These are phyloP conservation scores for Pogostemon cablin DNA, from an alignment of 257 asterid genomes.

Conservation along the genomic window DNA sequence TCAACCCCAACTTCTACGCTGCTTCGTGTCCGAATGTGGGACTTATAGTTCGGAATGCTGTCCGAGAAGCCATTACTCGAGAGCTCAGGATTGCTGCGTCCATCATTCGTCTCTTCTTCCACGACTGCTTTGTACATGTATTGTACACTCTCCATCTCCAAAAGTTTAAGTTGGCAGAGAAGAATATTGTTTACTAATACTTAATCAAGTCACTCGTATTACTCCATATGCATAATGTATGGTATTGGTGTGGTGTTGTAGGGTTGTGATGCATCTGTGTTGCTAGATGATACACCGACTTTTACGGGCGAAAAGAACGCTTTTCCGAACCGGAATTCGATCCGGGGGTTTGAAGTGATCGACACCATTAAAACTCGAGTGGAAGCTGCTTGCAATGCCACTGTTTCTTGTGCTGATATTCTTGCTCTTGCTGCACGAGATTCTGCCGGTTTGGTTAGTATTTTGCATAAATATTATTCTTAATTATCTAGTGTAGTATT, in stretches of 20 bases:
- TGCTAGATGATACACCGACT: conserved; percentile 57
- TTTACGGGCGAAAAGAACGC: conserved; percentile 72
- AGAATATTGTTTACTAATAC: no score
- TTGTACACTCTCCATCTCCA: neutral
- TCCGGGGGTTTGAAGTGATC: conserved; percentile 70
- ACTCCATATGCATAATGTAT: neutral
- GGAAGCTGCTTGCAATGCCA: conserved; percentile 53
- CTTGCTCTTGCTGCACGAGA: conserved; percentile 65
- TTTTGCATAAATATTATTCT: no score
- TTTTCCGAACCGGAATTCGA: conserved; percentile 63
- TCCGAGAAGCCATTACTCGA: conserved; percentile 47
- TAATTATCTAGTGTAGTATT: no score
- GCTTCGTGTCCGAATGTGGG: conserved; percentile 48
- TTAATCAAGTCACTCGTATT: no score
- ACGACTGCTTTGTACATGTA: conserved; percentile 68
- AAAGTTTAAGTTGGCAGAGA: no score
- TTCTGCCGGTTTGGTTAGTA: conserved; percentile 47
- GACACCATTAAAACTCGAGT: conserved; percentile 67
- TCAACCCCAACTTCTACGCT: conserved; percentile 48
- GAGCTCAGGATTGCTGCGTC: conserved; percentile 60
- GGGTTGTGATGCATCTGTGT: conserved; percentile 83
- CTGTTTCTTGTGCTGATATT: conserved; percentile 84
- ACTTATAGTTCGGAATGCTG: conserved; percentile 42
- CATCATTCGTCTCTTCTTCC: conserved; percentile 62
- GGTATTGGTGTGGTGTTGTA: conserved; percentile 13